Conservation (phyloP, 371 early-diverging fungal genomes). For the Lichtheimia ornata region DNA sequence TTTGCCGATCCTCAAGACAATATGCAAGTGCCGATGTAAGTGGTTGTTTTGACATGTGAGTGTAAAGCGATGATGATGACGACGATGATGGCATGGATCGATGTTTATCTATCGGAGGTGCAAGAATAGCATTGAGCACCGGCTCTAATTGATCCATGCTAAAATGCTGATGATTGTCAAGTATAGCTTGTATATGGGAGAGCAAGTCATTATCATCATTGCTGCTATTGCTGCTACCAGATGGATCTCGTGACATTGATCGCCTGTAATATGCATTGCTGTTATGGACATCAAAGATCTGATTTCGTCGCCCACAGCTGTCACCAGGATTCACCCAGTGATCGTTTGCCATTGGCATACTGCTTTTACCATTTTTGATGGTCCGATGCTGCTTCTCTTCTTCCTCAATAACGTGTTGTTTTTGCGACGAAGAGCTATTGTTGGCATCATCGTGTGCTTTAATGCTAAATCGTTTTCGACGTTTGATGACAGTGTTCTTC, state of each 20-base stretch:
- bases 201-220: too few species aligned
- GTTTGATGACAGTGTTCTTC: conserved; percentile 44
- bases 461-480: conserved; percentile 37
- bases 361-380: too few species aligned
- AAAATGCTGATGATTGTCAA: too few species aligned
- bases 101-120: background rate
- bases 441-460: background rate
- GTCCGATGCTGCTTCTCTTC: background rate
- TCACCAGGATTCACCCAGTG: too few species aligned
- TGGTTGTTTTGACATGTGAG: background rate
- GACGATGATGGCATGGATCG: background rate
- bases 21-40: conserved; percentile 5
- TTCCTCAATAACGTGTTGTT: background rate
- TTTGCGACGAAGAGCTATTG: too few species aligned
- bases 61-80: background rate
- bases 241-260: too few species aligned
- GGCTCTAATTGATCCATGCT: too few species aligned
- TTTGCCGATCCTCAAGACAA: conserved; percentile 22
- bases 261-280: too few species aligned
- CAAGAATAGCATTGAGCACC: too few species aligned
- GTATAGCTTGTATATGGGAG: too few species aligned
- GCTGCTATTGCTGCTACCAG: too few species aligned
- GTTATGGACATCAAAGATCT: background rate
- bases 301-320: background rate
- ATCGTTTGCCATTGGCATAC: too few species aligned